A percentile compares a stretch with the other conserved stretches of the same genome.
These are phyloP conservation scores for Penicillium sp. DNA, from an alignment of 2,329 filamentous ascomycete genomes.

Conservation along the genomic window DNA sequence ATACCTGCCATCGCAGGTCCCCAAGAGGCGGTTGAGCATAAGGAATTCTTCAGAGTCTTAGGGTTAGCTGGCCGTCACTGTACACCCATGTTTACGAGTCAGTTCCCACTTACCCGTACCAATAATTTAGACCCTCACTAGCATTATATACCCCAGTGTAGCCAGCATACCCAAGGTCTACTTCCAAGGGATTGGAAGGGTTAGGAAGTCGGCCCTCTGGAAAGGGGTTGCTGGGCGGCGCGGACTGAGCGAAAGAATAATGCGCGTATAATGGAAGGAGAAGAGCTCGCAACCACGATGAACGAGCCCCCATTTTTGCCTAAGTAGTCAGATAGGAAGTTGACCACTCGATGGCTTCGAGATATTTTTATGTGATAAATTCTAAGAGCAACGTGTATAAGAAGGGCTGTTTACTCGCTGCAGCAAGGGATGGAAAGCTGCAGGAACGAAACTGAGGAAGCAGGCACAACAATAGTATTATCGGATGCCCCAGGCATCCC, in stretches of 20 bases:
- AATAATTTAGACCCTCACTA: slow-evolving; percentile 40
- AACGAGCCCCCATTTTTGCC: background rate
- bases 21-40: slow-evolving; percentile 31
- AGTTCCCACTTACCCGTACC: slow-evolving; percentile 37
- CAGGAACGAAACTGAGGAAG: too few relatives aligned
- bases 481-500: too few relatives aligned
- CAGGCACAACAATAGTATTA: too few relatives aligned
- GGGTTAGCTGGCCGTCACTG: background rate
- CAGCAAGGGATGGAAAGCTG: background rate
- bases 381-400: background rate
- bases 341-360: background rate
- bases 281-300: background rate
- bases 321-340: background rate
- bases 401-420: background rate
- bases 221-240: slow-evolving; percentile 5
- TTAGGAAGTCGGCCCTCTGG: background rate
- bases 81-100: background rate
- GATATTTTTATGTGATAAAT: background rate
- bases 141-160: slow-evolving; percentile 43
- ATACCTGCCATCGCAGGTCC: slow-evolving; percentile 28
- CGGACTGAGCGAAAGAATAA: background rate
- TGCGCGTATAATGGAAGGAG: background rate
- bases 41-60: slow-evolving; percentile 26
- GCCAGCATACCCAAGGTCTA: slow-evolving; percentile 45
- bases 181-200: slow-evolving; percentile 20